Evolutionary conservation across 306 rosid species (phyloP), one percentile per base, ranked within the genome.

Genomic region (Argentina anserina): DNA sequence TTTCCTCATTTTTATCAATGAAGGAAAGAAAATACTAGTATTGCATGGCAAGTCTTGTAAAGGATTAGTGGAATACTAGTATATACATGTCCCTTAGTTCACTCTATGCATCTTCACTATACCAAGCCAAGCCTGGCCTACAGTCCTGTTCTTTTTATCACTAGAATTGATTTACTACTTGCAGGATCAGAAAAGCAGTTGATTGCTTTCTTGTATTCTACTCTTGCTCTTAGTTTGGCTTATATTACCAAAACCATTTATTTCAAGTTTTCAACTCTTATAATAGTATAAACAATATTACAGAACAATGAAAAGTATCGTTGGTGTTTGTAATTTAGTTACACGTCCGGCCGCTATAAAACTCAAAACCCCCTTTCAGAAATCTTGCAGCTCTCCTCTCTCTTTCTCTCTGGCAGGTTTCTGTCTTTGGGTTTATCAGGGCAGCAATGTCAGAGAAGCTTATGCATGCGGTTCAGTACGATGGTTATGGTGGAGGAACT

Each of bases 401-500:
- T 69, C 25, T 12, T 0, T 29, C 15, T 28, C 61, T 42, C 41
- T 60, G 5, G 5, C 1, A 60, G 31, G 14, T 26, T 47, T 31
- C 43, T 56, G 66, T 60, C 33, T 69, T 14, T 52, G 61, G 46
- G 73, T 23, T 41, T 70, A 9, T 13, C 20, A 14, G 12, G 39
- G 75, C 41, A 45, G 37, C 72, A 37, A 86, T 85, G 90, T 84
- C 76, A 6, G 75, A 37, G 9, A 74, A 63, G 60, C 82, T 84
- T 28, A 88, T 92, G 97, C 86, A 70, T 49, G 93, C 92, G 10
- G 75, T 92, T 86, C 88, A 76, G 50, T 92, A 87, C 63, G 39
- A 59, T 29, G 7, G 84, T 72, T 90, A 88, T 26, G 90, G 93
- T n/a, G 91, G 91, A 49, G 97, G 98, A 64, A 67, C 91, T 47